These are phyloP conservation scores for Scalesia atractyloides DNA, from an alignment of 129 eudicot species.

Conservation along the genomic window DNA sequence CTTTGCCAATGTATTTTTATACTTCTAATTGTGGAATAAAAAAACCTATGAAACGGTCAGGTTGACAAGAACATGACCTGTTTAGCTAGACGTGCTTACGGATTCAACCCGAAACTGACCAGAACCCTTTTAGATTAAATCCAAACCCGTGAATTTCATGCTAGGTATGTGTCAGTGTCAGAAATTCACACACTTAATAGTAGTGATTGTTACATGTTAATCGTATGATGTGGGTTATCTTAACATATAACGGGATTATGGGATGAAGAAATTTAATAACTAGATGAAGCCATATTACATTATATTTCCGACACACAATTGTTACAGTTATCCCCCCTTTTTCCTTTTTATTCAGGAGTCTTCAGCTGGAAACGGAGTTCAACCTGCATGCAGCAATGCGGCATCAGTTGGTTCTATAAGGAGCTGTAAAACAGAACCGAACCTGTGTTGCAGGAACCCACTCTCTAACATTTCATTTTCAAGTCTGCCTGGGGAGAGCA, in stretches of 20 bases:
- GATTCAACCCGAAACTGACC: no score
- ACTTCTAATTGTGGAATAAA: no score
- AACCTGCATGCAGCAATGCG: constrained; percentile 73
- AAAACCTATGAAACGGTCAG: no score
- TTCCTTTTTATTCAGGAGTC: constrained; percentile 43
- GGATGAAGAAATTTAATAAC: background rate
- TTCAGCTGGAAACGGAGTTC: constrained; percentile 45
- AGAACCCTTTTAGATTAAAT: no score
- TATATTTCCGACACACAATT: background rate
- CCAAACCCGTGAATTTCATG: no score
- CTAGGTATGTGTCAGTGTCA: no score
- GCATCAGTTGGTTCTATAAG: constrained; percentile 81
- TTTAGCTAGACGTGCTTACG: no score
- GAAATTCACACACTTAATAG: no score
- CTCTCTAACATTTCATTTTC: constrained; percentile 74
- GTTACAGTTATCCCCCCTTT: background rate
- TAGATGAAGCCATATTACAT: background rate
- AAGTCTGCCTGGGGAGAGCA: constrained; percentile 74
- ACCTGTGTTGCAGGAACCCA: constrained; percentile 48
- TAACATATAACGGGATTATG: background rate
- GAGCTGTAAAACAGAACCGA: constrained; percentile 86
- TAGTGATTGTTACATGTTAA: background rate
- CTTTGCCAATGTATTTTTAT: no score
- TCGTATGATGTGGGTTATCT: background rate
- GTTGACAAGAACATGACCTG: no score